Evolutionary conservation across 2,329 filamentous ascomycete species (phyloP).

Genomic region (Allantophomopsis lycopodina): DNA sequence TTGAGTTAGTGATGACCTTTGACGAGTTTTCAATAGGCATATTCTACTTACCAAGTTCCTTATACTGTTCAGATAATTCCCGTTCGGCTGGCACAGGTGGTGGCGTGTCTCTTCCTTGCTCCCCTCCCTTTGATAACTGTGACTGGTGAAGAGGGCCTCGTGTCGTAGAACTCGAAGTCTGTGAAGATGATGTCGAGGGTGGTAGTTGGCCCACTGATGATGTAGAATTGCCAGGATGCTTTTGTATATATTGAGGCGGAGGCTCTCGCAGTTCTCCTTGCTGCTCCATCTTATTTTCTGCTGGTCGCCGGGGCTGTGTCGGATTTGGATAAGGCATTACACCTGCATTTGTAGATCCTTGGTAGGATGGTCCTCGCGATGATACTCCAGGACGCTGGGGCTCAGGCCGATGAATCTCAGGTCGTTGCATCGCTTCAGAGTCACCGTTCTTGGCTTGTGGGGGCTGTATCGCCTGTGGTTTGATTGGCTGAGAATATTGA

Average conservation of each 20-base stretch:
- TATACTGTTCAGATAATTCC: slow-evolving; percentile 23
- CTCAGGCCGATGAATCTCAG: no score
- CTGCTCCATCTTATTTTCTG: slow-evolving; percentile 1
- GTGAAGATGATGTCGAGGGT: slow-evolving; percentile 7
- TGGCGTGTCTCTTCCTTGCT: slow-evolving; percentile 32
- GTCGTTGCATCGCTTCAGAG: no score
- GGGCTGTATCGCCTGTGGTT: no score
- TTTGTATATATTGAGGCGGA: slow-evolving; percentile 11
- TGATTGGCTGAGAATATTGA: no score
- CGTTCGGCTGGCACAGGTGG: slow-evolving; percentile 17
- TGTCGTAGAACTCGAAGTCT: slow-evolving; percentile 15
- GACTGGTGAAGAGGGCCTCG: slow-evolving; percentile 17
- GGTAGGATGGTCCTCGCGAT: no score
- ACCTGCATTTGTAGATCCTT: no score
- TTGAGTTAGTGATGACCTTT: not conserved
- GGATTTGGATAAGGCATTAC: no score
- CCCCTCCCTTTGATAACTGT: slow-evolving; percentile 10
- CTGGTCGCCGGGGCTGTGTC: no score
- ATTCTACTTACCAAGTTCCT: slow-evolving; percentile 23
- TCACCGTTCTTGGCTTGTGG: no score
- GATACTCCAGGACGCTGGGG: no score
- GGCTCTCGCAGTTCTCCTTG: slow-evolving; percentile 13
- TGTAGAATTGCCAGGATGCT: slow-evolving; percentile 6
- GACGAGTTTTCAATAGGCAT: not conserved
- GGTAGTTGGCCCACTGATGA: slow-evolving; percentile 12